phyloP scores from a whole-genome alignment of 169 alveolate genomes.

The Plasmodium gonderi region DNA sequence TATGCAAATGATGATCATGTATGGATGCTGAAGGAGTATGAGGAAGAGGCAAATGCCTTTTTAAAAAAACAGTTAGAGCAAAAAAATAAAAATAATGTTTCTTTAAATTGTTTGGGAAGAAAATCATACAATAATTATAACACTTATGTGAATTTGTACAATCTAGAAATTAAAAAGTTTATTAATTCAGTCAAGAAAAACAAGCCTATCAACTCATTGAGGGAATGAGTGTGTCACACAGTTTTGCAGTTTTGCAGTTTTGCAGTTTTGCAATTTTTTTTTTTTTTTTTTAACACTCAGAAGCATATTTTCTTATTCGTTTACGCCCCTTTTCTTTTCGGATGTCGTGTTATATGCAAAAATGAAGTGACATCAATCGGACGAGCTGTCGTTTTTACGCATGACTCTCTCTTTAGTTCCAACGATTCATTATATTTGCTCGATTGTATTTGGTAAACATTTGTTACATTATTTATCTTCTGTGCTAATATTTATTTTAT shows the following conservation, averaged over 20 bases:
- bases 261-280: background rate
- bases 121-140: constrained; percentile 54
- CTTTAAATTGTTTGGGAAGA: constrained; percentile 69
- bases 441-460: background rate
- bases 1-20: constrained; percentile 70
- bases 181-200: constrained; percentile 49
- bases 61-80: constrained; percentile 10
- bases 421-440: too few relatives aligned
- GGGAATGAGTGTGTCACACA: background rate
- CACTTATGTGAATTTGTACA: constrained; percentile 31
- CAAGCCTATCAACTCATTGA: constrained; percentile 41
- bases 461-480: background rate
- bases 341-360: background rate
- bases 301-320: background rate
- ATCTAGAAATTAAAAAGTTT: constrained; percentile 59
- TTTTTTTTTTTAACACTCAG: background rate
- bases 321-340: background rate
- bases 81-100: constrained; percentile 57
- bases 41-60: constrained; percentile 47
- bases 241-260: background rate
- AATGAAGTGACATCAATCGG: background rate
- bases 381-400: background rate
- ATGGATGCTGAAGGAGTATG: constrained; percentile 61
- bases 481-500: background rate
- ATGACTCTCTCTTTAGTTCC: too few relatives aligned